Conservation (phyloP, 2,329 filamentous ascomycete species). For the Apiospora koreana region DNA sequence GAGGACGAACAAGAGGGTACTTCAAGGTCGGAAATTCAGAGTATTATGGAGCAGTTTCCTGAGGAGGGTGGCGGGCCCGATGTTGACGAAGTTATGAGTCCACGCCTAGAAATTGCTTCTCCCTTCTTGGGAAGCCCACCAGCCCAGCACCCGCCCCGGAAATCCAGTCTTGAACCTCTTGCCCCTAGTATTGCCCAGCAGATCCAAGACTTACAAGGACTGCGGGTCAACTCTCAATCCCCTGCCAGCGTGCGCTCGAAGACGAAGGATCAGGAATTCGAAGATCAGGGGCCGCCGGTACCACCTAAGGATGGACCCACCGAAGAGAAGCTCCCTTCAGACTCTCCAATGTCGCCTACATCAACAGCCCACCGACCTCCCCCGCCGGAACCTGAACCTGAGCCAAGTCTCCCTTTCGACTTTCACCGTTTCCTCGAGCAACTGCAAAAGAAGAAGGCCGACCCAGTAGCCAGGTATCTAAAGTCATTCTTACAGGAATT, state of each 20-base stretch:
- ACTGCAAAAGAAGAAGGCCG: conserved; percentile 93
- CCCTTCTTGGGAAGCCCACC: conserved; percentile 69
- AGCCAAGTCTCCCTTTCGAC: conserved; percentile 88
- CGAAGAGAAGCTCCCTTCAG: conserved; percentile 37
- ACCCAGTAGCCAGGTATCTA: conserved; percentile 93
- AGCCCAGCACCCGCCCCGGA: conserved; percentile 74
- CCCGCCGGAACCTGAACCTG: conserved; percentile 73
- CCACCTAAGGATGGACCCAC: conserved; percentile 60
- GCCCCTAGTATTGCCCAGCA: conserved; percentile 52
- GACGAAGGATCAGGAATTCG: conserved; percentile 34
- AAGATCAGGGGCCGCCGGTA: conserved; percentile 57
- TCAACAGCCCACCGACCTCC: conserved; percentile 62
- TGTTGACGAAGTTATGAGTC: conserved; percentile 89
- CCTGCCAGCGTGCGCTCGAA: conserved; percentile 38
- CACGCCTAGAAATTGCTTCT: conserved; percentile 78
- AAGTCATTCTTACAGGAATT: conserved; percentile 95
- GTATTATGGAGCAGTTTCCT: conserved; percentile 95
- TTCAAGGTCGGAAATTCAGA: conserved; percentile 86
- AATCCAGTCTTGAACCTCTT: conserved; percentile 80
- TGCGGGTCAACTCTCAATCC: conserved; percentile 42
- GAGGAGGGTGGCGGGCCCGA: conserved; percentile 70
- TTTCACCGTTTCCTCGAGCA: conserved; percentile 98
- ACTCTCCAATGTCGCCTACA: conserved; percentile 47
- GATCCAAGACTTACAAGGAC: conserved; percentile 47
- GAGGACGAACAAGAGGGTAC: conserved; percentile 65